Conservation (phyloP, 495 filamentous ascomycete species). For the Penicillium pulvis region DNA sequence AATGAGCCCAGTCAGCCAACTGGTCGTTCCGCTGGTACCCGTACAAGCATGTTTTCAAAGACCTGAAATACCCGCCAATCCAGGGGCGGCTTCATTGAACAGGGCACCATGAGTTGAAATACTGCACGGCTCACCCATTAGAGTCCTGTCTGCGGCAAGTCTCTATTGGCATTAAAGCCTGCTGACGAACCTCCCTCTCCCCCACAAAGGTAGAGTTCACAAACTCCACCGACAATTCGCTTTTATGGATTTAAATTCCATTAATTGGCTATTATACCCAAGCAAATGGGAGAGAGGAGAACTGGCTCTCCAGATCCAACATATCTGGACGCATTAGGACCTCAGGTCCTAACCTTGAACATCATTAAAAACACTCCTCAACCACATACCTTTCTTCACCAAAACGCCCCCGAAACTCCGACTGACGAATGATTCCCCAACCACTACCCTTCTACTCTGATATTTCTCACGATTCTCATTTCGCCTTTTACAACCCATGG, state of each 20-base stretch:
- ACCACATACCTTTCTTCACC: not conserved
- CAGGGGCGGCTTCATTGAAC: slow-evolving; percentile 18
- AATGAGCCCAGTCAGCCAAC: slow-evolving; percentile 10
- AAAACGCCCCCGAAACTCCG: not conserved
- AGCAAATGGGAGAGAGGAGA: not conserved
- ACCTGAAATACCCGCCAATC: slow-evolving; percentile 14
- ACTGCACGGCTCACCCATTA: slow-evolving; percentile 8
- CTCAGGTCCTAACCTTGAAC: not conserved
- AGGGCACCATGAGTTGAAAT: slow-evolving; percentile 11
- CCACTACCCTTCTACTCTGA: slow-evolving; percentile 2
- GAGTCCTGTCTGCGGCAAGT: not conserved
- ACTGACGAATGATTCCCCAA: slow-evolving; percentile 12
- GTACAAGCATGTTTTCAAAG: slow-evolving; percentile 20
- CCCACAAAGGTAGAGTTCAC: not conserved
- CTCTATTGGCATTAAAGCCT: not conserved
- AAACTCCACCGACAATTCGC: not conserved
- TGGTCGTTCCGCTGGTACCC: slow-evolving; percentile 16
- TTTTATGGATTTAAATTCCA: not conserved
- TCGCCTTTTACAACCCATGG: slow-evolving; percentile 1
- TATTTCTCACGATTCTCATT: slow-evolving; percentile 4
- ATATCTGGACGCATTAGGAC: not conserved
- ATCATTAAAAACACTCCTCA: not conserved
- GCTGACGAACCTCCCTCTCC: not conserved
- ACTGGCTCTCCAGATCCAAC: not conserved
- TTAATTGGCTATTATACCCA: not conserved